Percentiles rank a stretch among this genome's conserved stretches.
Conservation (phyloP, 2,329 filamentous ascomycete species). For the Cyphellophora attinorum region DNA sequence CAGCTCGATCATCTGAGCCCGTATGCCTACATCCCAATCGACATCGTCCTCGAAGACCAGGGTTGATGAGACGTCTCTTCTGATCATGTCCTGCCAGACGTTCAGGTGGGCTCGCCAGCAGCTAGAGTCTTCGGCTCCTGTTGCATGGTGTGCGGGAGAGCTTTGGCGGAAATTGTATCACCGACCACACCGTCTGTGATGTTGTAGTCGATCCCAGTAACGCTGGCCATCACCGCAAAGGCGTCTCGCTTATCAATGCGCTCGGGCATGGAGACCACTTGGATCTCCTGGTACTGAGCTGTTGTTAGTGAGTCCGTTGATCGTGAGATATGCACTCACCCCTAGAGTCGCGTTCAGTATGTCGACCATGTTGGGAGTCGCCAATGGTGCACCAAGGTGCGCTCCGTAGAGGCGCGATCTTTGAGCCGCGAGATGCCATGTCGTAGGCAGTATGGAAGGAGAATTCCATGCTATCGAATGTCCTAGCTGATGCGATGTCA, state of each 20-base stretch:
- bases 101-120: slow-evolving; percentile 35
- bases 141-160: slow-evolving; percentile 22
- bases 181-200: slow-evolving; percentile 36
- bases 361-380: background rate
- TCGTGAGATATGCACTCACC: background rate
- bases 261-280: slow-evolving; percentile 26
- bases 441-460: no score
- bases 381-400: background rate
- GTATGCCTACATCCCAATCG: slow-evolving; percentile 33
- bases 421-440: no score
- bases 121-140: slow-evolving; percentile 20
- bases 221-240: slow-evolving; percentile 29
- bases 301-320: background rate
- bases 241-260: slow-evolving; percentile 41
- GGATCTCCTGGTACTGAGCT: background rate
- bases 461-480: no score
- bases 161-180: slow-evolving; percentile 31
- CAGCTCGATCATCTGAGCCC: slow-evolving; percentile 1
- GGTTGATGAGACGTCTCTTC: slow-evolving; percentile 26
- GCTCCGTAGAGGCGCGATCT: background rate
- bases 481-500: no score
- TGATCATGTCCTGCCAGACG: slow-evolving; percentile 20
- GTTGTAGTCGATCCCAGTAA: slow-evolving; percentile 34
- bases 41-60: slow-evolving; percentile 38
- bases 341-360: background rate